These are phyloP conservation scores for Phytophthora nicotianae DNA, from an alignment of 352 stramenopile species.

Conservation along the genomic window DNA sequence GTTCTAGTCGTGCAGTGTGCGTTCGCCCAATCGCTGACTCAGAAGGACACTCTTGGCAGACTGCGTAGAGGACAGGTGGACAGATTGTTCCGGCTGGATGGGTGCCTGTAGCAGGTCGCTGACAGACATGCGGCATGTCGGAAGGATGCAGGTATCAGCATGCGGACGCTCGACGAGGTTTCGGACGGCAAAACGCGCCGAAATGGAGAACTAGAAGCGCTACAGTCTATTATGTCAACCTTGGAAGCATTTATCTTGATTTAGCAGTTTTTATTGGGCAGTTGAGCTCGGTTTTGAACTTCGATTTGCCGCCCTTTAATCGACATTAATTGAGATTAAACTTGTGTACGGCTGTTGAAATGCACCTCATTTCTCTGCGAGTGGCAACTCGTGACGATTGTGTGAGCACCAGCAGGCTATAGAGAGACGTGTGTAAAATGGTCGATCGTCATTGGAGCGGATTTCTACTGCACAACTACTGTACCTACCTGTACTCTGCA, in stretches of 20 bases:
- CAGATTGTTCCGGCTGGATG: background rate
- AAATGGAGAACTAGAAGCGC: background rate
- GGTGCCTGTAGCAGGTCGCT: slow-evolving; percentile 5
- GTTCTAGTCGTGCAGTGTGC: slow-evolving; percentile 22
- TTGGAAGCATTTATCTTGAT: background rate
- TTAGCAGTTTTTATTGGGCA: no score
- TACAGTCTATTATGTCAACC: background rate
- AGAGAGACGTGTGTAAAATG: no score
- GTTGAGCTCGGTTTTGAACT: no score
- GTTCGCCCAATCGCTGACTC: slow-evolving; percentile 6
- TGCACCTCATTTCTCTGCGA: no score
- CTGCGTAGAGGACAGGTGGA: slow-evolving; percentile 12
- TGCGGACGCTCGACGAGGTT: background rate
- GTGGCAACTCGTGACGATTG: no score
- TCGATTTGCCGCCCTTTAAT: no score
- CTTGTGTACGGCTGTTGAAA: no score
- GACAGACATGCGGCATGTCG: background rate
- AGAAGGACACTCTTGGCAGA: slow-evolving; percentile 7
- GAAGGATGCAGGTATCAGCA: background rate
- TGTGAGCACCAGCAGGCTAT: no score
- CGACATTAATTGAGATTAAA: no score
- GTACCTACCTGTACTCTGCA: no score
- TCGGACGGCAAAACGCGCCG: background rate
- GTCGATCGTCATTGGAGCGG: no score
- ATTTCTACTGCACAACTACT: no score